A percentile compares a stretch with the other conserved stretches of the same genome.
Conservation (phyloP, 495 filamentous ascomycete genomes). For the Daldinia caldariorum region DNA sequence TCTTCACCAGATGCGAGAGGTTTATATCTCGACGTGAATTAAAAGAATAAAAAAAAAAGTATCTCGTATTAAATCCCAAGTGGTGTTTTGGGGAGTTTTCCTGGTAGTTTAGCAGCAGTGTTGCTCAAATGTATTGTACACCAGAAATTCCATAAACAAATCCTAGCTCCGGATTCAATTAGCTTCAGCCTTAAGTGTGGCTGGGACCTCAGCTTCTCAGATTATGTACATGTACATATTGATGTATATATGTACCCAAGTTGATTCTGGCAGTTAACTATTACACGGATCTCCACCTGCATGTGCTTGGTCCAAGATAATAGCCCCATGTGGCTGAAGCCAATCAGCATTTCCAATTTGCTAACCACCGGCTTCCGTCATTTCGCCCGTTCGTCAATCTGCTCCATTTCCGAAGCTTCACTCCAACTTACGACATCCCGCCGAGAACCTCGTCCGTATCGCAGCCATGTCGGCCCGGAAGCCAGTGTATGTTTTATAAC, state of each 20-base stretch:
- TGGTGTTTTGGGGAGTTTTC: neutral
- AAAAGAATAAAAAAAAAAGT: neutral
- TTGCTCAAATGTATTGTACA: conserved; percentile 10
- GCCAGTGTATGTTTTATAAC: conserved; percentile 55
- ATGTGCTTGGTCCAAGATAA: neutral
- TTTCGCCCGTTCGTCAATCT: conserved; percentile 11
- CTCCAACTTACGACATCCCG: conserved; percentile 32
- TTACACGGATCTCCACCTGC: neutral
- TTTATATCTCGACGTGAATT: neutral
- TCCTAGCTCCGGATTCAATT: conserved; percentile 31
- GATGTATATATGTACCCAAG: no score
- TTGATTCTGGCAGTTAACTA: neutral
- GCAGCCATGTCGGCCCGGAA: conserved; percentile 60
- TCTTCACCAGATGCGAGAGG: neutral
- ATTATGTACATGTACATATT: no score
- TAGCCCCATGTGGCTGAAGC: conserved; percentile 44
- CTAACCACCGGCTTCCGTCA: conserved; percentile 39
- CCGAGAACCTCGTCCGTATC: conserved; percentile 40
- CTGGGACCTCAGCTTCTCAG: neutral
- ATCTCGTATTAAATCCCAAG: neutral
- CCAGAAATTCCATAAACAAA: conserved; percentile 35
- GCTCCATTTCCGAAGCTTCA: conserved; percentile 43
- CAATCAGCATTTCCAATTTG: conserved; percentile 50
- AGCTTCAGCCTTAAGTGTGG: conserved; percentile 31
- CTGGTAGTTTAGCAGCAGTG: conserved; percentile 15